Conservation (phyloP, 1,284 basidiomycete species). For the Moniliophthora roreri region DNA sequence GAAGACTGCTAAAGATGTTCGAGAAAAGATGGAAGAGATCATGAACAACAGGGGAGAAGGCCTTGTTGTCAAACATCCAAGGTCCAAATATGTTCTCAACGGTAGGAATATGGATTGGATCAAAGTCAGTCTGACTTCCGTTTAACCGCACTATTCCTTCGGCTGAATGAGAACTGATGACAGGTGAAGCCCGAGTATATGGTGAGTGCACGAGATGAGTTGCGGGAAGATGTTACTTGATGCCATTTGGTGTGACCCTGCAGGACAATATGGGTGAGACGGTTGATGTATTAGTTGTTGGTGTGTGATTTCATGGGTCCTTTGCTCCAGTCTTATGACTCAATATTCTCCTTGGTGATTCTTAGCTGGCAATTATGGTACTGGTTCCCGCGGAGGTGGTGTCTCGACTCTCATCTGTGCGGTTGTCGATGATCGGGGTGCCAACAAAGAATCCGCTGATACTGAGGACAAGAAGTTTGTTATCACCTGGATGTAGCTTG, state of each 20-base stretch:
- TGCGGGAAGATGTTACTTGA: slow-evolving; percentile 1
- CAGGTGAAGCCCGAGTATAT: slow-evolving; percentile 93
- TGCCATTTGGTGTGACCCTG: slow-evolving; percentile 9
- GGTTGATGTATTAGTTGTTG: slow-evolving; percentile 85
- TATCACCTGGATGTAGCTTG: neutral
- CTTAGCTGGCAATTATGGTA: slow-evolving; percentile 73
- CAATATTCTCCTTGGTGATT: slow-evolving; percentile 2
- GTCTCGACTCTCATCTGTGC: slow-evolving; percentile 80
- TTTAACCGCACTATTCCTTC: neutral
- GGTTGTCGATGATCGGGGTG: slow-evolving; percentile 66
- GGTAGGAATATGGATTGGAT: slow-evolving; percentile 90
- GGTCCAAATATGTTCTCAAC: slow-evolving; percentile 79
- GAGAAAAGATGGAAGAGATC: slow-evolving; percentile 75
- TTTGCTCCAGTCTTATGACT: neutral
- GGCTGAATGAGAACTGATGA: neutral
- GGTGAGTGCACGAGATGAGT: slow-evolving; percentile 41
- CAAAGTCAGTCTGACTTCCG: slow-evolving; percentile 50
- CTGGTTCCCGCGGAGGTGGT: slow-evolving; percentile 72
- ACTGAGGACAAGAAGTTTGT: slow-evolving; percentile 62
- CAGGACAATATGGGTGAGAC: slow-evolving; percentile 89
- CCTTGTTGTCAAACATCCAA: slow-evolving; percentile 84
- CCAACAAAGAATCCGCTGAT: slow-evolving; percentile 43
- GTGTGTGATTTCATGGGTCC: slow-evolving; percentile 36
- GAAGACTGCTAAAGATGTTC: slow-evolving; percentile 77
- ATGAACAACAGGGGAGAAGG: slow-evolving; percentile 87